Evolutionary conservation across 2,329 filamentous ascomycete genomes (phyloP).

Genomic region (Ambrosiella cleistominuta): DNA sequence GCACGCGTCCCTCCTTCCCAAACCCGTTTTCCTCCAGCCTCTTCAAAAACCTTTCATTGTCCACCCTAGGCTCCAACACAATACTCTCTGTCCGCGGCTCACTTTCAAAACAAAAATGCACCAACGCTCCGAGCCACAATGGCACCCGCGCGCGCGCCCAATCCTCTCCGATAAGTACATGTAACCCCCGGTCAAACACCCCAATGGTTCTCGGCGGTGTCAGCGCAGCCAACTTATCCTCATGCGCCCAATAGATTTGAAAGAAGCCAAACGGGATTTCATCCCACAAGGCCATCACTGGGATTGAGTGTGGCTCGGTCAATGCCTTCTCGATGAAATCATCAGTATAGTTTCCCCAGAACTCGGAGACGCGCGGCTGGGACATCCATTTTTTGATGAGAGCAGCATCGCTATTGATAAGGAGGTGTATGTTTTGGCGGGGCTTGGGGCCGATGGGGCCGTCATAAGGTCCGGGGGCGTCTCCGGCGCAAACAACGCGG

Average conservation of each 20-base stretch:
- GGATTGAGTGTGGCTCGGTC: slow-evolving; percentile 59
- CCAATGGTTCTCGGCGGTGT: slow-evolving; percentile 41
- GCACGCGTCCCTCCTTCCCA: slow-evolving; percentile 68
- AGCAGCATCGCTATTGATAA: slow-evolving; percentile 28
- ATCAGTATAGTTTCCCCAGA: slow-evolving; percentile 57
- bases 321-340: slow-evolving; percentile 51
- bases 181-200: slow-evolving; percentile 77
- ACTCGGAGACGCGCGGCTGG: slow-evolving; percentile 62
- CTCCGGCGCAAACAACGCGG: slow-evolving; percentile 57
- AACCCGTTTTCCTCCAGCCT: slow-evolving; percentile 65
- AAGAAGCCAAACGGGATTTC: slow-evolving; percentile 93
- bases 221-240: slow-evolving; percentile 59
- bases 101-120: slow-evolving; percentile 68
- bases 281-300: slow-evolving; percentile 84
- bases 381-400: slow-evolving; percentile 81
- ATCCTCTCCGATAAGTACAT: slow-evolving; percentile 79
- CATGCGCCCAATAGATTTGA: slow-evolving; percentile 96
- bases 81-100: slow-evolving; percentile 70
- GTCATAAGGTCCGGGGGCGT: slow-evolving; percentile 43
- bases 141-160: slow-evolving; percentile 73
- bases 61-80: slow-evolving; percentile 74
- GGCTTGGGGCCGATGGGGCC: slow-evolving; percentile 33
- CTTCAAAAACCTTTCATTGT: slow-evolving; percentile 44
- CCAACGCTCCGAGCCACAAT: slow-evolving; percentile 66
- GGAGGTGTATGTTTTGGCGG: slow-evolving; percentile 13